Evolutionary conservation across 1,139 yeast species (phyloP).

Genomic region (Kodamaea ohmeri): DNA sequence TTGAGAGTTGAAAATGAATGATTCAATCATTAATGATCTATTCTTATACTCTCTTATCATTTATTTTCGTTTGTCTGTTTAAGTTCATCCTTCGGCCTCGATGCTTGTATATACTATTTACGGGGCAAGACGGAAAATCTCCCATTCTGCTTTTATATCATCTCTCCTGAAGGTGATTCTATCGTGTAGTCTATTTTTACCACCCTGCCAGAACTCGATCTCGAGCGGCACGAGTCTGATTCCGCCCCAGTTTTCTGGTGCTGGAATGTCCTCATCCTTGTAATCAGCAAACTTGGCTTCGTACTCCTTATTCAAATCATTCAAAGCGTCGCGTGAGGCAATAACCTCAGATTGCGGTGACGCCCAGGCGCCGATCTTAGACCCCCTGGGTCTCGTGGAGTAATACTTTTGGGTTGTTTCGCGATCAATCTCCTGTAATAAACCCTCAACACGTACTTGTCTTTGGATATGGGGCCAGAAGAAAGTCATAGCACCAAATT

Average conservation of each 20-base stretch:
- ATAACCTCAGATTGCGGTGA: constrained; percentile 78
- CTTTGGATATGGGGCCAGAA: constrained; percentile 91
- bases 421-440: constrained; percentile 66
- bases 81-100: no score
- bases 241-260: constrained; percentile 97
- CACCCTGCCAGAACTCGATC: constrained; percentile 97
- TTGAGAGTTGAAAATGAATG: no score
- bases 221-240: constrained; percentile 82
- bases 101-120: constrained; percentile 21
- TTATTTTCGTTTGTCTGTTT: no score
- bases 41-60: no score
- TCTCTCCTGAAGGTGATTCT: constrained; percentile 73
- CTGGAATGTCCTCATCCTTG: constrained; percentile 63
- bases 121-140: constrained; percentile 71
- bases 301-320: constrained; percentile 45
- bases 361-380: constrained; percentile 96
- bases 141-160: constrained; percentile 52
- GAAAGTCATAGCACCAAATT: constrained; percentile 80
- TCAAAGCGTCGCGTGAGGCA: constrained; percentile 58
- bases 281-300: constrained; percentile 58
- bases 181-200: constrained; percentile 87
- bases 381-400: constrained; percentile 85
- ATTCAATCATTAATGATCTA: no score
- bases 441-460: constrained; percentile 90
- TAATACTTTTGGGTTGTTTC: constrained; percentile 78